phyloP scores from a whole-genome alignment of 2,329 filamentous ascomycete species.

The Plenodomus lindquistii region DNA sequence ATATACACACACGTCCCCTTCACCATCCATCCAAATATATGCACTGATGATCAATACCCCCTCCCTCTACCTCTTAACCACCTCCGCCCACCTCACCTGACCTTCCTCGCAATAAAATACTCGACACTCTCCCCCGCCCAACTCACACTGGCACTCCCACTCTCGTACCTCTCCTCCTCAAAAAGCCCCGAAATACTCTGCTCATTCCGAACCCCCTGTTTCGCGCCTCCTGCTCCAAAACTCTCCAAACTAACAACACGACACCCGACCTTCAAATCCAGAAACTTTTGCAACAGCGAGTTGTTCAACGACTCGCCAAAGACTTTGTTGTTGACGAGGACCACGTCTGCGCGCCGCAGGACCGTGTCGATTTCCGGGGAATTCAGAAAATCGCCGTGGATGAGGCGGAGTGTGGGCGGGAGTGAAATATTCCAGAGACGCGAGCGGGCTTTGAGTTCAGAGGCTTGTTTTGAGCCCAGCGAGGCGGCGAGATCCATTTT shows the following conservation, averaged over 20 bases:
- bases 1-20: too few species aligned
- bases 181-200: slow-evolving; percentile 83
- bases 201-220: slow-evolving; percentile 72
- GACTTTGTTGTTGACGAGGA: slow-evolving; percentile 97
- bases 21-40: too few species aligned
- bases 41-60: too few species aligned
- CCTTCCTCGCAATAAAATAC: slow-evolving; percentile 76
- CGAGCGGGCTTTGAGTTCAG: slow-evolving; percentile 83
- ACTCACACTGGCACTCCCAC: slow-evolving; percentile 74
- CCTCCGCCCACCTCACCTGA: slow-evolving; percentile 38
- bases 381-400: slow-evolving; percentile 81
- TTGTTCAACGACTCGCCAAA: slow-evolving; percentile 89
- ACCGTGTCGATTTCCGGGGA: slow-evolving; percentile 71
- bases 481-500: slow-evolving; percentile 91
- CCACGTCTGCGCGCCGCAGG: slow-evolving; percentile 85
- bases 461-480: slow-evolving; percentile 76
- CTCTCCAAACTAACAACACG: slow-evolving; percentile 90
- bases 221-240: slow-evolving; percentile 73
- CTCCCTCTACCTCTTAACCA: not conserved
- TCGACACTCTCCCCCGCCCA: slow-evolving; percentile 85
- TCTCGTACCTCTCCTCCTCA: slow-evolving; percentile 72
- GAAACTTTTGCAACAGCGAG: slow-evolving; percentile 81
- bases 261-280: slow-evolving; percentile 89
- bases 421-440: slow-evolving; percentile 85
- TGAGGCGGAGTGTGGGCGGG: slow-evolving; percentile 72